Percentiles rank a stretch among this genome's conserved stretches.
Conservation (phyloP, 768 basidiomycete genomes). For the button mushroom (Agaricus bisporus) region DNA sequence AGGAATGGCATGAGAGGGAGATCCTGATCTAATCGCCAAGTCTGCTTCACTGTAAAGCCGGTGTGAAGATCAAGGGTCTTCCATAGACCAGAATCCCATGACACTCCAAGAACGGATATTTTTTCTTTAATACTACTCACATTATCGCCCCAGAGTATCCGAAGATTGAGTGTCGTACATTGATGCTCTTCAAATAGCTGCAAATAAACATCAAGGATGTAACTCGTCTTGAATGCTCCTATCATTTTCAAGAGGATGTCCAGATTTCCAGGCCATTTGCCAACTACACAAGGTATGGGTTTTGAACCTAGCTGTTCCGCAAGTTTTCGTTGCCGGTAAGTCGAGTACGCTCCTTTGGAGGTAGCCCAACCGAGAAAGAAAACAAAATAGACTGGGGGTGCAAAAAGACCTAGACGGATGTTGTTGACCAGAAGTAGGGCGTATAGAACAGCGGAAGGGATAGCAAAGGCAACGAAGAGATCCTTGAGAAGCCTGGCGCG, state of each 20-base stretch:
- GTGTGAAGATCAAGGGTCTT: background rate
- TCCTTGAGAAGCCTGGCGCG: constrained; percentile 11
- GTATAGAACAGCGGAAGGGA: constrained; percentile 7
- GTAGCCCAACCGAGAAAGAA: constrained; percentile 38
- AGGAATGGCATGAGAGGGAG: no score
- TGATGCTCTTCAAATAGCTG: constrained; percentile 64
- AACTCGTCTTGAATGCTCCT: constrained; percentile 49
- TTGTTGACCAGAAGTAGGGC: constrained; percentile 21
- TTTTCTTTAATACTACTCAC: constrained; percentile 31
- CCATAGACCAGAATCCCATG: background rate
- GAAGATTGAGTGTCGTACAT: constrained; percentile 62
- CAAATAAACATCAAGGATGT: constrained; percentile 59
- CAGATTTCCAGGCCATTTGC: constrained; percentile 76
- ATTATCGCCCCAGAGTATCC: constrained; percentile 64
- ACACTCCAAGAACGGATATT: background rate
- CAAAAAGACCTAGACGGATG: constrained; percentile 27
- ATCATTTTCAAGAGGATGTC: constrained; percentile 58
- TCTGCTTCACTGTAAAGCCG: no score
- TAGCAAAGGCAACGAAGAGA: constrained; percentile 6
- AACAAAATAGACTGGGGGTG: constrained; percentile 30
- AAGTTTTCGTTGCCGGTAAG: constrained; percentile 33
- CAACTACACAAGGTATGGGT: constrained; percentile 50
- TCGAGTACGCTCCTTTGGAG: constrained; percentile 26
- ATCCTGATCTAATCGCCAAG: no score
- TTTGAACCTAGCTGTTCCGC: constrained; percentile 44